Evolutionary conservation across 768 basidiomycete species (phyloP).

Genomic region (Trametes elegans): DNA sequence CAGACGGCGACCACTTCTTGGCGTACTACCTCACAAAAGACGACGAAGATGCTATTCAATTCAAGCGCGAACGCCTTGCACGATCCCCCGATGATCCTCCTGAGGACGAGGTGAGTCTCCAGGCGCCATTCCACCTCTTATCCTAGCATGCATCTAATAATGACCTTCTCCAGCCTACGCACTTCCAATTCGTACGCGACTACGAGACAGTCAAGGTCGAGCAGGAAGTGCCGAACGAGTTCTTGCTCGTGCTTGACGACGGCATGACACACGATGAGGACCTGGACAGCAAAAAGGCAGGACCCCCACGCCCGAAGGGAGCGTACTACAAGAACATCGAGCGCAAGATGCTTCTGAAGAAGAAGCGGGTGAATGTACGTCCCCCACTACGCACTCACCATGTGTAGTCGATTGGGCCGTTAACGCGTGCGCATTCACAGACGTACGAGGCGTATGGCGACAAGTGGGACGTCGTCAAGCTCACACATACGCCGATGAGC

Average conservation of each 20-base stretch:
- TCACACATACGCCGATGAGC: conserved; percentile 68
- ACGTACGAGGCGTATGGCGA: conserved; percentile 70
- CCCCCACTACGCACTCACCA: background rate
- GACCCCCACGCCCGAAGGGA: conserved; percentile 43
- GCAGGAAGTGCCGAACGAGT: conserved; percentile 83
- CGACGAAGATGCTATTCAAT: conserved; percentile 63
- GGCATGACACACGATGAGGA: conserved; percentile 36
- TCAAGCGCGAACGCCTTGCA: conserved; percentile 58
- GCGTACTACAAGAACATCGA: conserved; percentile 89
- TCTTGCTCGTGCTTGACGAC: conserved; percentile 71
- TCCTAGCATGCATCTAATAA: background rate
- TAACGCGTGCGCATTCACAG: conserved; percentile 34
- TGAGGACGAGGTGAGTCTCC: conserved; percentile 50
- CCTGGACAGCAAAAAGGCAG: conserved; percentile 26
- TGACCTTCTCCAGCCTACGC: conserved; percentile 47
- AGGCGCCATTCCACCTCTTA: background rate
- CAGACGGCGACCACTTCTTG: conserved; percentile 85
- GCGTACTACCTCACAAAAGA: conserved; percentile 81
- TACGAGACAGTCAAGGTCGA: conserved; percentile 87
- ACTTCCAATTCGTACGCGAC: conserved; percentile 77
- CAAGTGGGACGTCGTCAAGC: conserved; percentile 80
- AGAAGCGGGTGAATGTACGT: conserved; percentile 76
- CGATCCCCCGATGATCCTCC: conserved; percentile 45
- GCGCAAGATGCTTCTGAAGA: conserved; percentile 84
- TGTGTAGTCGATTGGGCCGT: background rate